Evolutionary conservation across 768 basidiomycete species (phyloP), one percentile per base, ranked within the genome.

Genomic region (Rhizopogon vinicolor): DNA sequence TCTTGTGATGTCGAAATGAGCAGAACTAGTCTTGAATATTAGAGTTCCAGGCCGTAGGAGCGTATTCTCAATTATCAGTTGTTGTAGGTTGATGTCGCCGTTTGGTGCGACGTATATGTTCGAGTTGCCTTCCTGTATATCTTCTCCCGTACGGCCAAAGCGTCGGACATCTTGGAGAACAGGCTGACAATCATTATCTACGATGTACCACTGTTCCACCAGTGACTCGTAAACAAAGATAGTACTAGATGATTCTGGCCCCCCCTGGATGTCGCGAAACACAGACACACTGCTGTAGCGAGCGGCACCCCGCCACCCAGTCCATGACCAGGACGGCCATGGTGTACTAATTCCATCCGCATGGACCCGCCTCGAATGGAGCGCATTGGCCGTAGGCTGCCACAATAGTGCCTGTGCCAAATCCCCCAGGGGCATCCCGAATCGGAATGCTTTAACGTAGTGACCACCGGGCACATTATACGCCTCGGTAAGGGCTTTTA

Each of bases 321-420:
- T 53, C 64, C 64, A 65, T 14, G 64, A 62, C 64, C 64, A 65
- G 8, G 64, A 63, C 4, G 64, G 64, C 52, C 56, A 63, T 22
- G 18, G 25, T 2, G 60, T 12, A 41, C 18, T 10, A n/a, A 10
- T 35, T 1, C 22, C 14, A 14, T 39, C 22, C 8, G 53, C 25
- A 2, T 4, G 14, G n/a, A 42, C 40, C 5, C 64, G 64, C 13
- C 61, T 55, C 5, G 5, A 9, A 43, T 22, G 42, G 22, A 6
- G 16, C 13, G 29, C 28, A 13, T n/a, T 22, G 16, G 46, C 22
- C 4, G 48, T 49, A 3, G 18, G 29, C 7, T 66, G 60, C 64
- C 64, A 65, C 18, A 65, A 10, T 9, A 65, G 22, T 7, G 55
- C 55, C n/a, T 52, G 18, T 10, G 65, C 55, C 6, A 65, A 19